Evolutionary conservation across 2,329 filamentous ascomycete genomes (phyloP).

Genomic region (Harringtonia lauricola): DNA sequence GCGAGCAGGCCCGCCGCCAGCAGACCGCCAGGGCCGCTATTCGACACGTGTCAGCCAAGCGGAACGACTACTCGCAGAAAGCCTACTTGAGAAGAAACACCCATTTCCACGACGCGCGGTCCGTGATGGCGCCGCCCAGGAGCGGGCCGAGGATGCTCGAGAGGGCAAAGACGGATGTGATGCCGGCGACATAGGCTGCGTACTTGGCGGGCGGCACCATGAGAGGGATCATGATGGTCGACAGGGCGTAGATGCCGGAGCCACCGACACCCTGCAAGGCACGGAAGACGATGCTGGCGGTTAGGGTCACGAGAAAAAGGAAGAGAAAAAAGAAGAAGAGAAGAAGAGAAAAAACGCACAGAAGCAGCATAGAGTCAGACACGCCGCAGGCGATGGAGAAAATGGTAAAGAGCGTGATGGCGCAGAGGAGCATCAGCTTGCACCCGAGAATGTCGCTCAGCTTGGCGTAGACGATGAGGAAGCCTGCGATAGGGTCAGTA

Average conservation of each 20-base stretch:
- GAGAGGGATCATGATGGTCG: constrained; percentile 22
- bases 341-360: too few relatives aligned
- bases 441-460: constrained; percentile 31
- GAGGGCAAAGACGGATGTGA: constrained; percentile 28
- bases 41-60: neutral
- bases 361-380: constrained; percentile 15
- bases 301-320: too few relatives aligned
- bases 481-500: too few relatives aligned
- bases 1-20: neutral
- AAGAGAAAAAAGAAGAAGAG: too few relatives aligned
- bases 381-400: constrained; percentile 29
- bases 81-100: constrained; percentile 28
- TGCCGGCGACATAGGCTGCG: constrained; percentile 14
- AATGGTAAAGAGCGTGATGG: constrained; percentile 22
- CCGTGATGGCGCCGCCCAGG: constrained; percentile 29
- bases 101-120: constrained; percentile 16
- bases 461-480: constrained; percentile 30
- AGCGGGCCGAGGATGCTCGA: constrained; percentile 30
- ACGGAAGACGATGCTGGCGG: constrained; percentile 24
- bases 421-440: constrained; percentile 20
- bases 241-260: constrained; percentile 34
- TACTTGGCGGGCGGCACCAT: constrained; percentile 21
- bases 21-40: neutral
- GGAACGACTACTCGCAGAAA: neutral
- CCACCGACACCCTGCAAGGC: constrained; percentile 33